These are phyloP conservation scores for Pythium oligandrum DNA, from an alignment of 352 stramenopile genomes.

Conservation along the genomic window DNA sequence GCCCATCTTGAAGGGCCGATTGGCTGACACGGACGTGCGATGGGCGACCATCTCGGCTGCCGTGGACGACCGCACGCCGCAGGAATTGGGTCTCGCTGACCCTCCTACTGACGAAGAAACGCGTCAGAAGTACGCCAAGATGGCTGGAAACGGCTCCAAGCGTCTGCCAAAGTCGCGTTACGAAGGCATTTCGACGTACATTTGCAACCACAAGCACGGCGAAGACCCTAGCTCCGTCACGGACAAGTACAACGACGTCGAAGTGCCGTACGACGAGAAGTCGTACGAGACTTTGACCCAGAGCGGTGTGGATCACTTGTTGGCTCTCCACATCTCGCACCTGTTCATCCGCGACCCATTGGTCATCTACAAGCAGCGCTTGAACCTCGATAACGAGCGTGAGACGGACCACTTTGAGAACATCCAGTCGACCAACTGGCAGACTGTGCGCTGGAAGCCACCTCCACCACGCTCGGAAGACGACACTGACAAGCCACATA, in stretches of 20 bases:
- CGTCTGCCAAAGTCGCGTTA: constrained; percentile 95
- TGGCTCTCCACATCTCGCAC: constrained; percentile 98
- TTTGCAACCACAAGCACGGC: constrained; percentile 87
- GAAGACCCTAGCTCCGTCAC: constrained; percentile 69
- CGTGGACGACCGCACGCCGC: constrained; percentile 93
- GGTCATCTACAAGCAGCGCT: constrained; percentile 91
- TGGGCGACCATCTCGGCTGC: constrained; percentile 97
- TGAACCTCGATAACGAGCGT: constrained; percentile 76
- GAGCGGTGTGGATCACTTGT: constrained; percentile 91
- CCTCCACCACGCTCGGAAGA: constrained; percentile 78
- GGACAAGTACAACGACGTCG: constrained; percentile 93
- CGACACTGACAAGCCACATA: constrained; percentile 34
- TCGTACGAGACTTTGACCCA: constrained; percentile 89
- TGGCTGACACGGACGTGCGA: constrained; percentile 90
- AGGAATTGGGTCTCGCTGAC: constrained; percentile 56
- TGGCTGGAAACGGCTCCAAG: constrained; percentile 91
- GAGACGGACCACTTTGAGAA: constrained; percentile 98
- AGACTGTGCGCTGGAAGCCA: constrained; percentile 99
- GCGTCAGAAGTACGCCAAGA: constrained; percentile 78
- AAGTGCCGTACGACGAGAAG: constrained; percentile 92
- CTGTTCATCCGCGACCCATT: constrained; percentile 99
- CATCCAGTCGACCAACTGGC: constrained; percentile 99
- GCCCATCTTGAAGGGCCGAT: constrained; percentile 94
- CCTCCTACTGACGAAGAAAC: constrained; percentile 39
- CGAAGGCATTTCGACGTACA: constrained; percentile 88